Base-by-base conservation (phyloP, 2,329 filamentous ascomycete genomes). In the Lithohypha guttulata region DNA sequence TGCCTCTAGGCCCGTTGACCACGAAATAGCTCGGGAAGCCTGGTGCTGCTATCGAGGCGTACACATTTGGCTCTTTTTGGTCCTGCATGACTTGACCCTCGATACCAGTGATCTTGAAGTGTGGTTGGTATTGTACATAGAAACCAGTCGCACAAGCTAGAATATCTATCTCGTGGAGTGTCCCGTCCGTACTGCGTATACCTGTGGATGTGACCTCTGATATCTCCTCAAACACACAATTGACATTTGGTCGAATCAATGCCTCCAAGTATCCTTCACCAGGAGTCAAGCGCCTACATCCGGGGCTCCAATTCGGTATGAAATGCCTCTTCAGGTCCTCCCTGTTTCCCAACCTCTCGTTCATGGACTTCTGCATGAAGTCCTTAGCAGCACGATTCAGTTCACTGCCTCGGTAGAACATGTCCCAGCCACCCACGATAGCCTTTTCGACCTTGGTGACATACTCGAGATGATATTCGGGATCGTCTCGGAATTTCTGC, bases 21-120 rank as follows among this genome's bases (percentile, higher is more conserved):
- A 53, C 53, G 20, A 61, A 55, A 34, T 57, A 59, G 19, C 36
- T 62, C 14, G 68, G 68, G 45, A 69, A 67, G 2, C 62, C 58
- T 0, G 64, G 58, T 4, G 62, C 63, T 0, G 62, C 61, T 7
- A 69, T 47, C 4, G 65, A 65, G 3, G 70, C 50, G 51, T 72
- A 72, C 9, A 44, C 38, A 25, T 59, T 51, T 3, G 55, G 52
- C 65, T 65, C 70, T n/a, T 59, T 53, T 38, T 66, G 60, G 22
- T 63, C 58, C 8, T 70, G 58, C 38, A 63, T 61, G 23, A 55
- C 42, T 21, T 35, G 33, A 17, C 33, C 33, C 10, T 35, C 33
- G 25, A 14, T 22, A 2, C 60, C 61, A 1, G 50, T 48, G 8
- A 69, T 52, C 5, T 57, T 61, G 51, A 68, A 71, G 3, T 57